A percentile compares a stretch with the other conserved stretches of the same genome.
phyloP scores from a whole-genome alignment of 257 asterid species.

The Gentiana dahurica region DNA sequence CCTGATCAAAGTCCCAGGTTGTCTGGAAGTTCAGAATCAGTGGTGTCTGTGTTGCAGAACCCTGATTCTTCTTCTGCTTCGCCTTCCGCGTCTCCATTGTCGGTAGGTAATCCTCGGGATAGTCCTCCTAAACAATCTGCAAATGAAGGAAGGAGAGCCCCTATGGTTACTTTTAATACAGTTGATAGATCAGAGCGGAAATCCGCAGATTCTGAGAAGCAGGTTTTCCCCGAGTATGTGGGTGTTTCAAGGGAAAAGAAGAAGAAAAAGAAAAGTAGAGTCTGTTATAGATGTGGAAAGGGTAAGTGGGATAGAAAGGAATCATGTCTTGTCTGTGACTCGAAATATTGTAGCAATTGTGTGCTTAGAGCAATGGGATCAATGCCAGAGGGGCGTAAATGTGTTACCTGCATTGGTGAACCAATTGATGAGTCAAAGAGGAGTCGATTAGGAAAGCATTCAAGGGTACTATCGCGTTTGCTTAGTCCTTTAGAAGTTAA shows the following conservation, averaged over 20 bases:
- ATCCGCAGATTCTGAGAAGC: slow-evolving; percentile 37
- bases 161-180: slow-evolving; percentile 59
- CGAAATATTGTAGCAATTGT: slow-evolving; percentile 73
- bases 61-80: slow-evolving; percentile 58
- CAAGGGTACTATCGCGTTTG: slow-evolving; percentile 57
- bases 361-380: slow-evolving; percentile 99
- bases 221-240: slow-evolving; percentile 48
- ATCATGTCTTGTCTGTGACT: slow-evolving; percentile 77
- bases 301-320: slow-evolving; percentile 92
- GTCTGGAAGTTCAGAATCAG: slow-evolving; percentile 74
- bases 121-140: slow-evolving; percentile 17
- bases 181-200: slow-evolving; percentile 53
- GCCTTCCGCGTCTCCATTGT: slow-evolving; percentile 58
- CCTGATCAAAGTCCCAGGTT: slow-evolving; percentile 48
- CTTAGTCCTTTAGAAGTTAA: slow-evolving; percentile 89
- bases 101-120: slow-evolving; percentile 27
- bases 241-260: slow-evolving; percentile 54
- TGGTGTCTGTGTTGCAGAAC: slow-evolving; percentile 61
- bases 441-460: slow-evolving; percentile 60
- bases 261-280: slow-evolving; percentile 56
- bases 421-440: slow-evolving; percentile 74
- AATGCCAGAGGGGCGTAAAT: slow-evolving; percentile 95
- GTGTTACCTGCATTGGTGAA: slow-evolving; percentile 85
- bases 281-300: slow-evolving; percentile 78
- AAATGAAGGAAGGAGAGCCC: slow-evolving; percentile 47